Percentiles rank a stretch among this genome's conserved stretches.
phyloP scores from a whole-genome alignment of 116 monocot genomes.

The Zostera marina region DNA sequence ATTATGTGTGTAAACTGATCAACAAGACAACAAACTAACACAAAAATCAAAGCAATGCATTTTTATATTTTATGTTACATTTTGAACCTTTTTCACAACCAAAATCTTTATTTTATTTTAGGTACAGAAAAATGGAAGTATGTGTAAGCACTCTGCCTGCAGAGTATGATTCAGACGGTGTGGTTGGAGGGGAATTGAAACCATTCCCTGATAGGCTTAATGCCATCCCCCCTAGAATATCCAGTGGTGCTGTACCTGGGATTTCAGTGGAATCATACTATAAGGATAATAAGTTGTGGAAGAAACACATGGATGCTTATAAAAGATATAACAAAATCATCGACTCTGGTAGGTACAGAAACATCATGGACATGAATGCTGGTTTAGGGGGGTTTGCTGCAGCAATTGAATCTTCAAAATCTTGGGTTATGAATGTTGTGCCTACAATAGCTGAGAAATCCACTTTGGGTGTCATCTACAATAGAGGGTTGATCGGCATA shows the following conservation, averaged over 20 bases:
- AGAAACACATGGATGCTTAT: slow-evolving; percentile 41
- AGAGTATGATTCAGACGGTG: slow-evolving; percentile 20
- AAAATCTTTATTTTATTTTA: slow-evolving; percentile 6
- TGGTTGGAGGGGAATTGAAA: slow-evolving; percentile 38
- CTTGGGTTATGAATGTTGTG: slow-evolving; percentile 85
- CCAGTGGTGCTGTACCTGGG: slow-evolving; percentile 17
- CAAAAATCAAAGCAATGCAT: too few species aligned
- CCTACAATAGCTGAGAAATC: slow-evolving; percentile 28
- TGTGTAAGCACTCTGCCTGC: slow-evolving; percentile 37
- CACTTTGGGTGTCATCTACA: slow-evolving; percentile 49
- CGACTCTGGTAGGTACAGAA: slow-evolving; percentile 34
- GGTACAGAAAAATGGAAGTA: slow-evolving; percentile 56
- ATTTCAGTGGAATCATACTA: slow-evolving; percentile 18
- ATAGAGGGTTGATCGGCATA: slow-evolving; percentile 64
- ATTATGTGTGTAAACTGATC: too few species aligned
- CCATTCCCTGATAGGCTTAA: slow-evolving; percentile 45
- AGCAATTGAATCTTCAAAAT: slow-evolving; percentile 27
- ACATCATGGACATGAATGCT: slow-evolving; percentile 87
- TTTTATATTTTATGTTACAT: not conserved
- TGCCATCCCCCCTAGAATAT: slow-evolving; percentile 50
- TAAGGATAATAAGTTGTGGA: slow-evolving; percentile 51
- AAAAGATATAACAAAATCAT: slow-evolving; percentile 45
- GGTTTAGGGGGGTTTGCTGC: slow-evolving; percentile 67
- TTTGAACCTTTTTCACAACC: not conserved
- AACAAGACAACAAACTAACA: too few species aligned